Base-by-base conservation (phyloP, 2,329 filamentous ascomycete species). In the Paecilomyces niveus region DNA sequence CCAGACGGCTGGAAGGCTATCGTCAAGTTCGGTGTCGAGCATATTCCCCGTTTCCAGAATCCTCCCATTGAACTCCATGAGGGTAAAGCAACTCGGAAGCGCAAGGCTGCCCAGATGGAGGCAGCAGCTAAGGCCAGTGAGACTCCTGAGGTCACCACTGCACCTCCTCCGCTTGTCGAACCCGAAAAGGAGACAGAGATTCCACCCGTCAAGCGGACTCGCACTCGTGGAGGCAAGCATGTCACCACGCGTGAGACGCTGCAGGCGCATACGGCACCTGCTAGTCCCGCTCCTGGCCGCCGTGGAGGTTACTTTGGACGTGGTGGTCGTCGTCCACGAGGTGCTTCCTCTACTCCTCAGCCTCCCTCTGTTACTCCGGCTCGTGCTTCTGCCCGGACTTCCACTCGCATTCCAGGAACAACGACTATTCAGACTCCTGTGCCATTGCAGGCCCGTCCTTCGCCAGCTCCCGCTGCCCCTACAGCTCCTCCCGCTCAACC, bases 1-100 rank as follows among this genome's bases (percentile, higher is more conserved):
- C 67, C 73, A 21, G 76, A 79, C 64, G 73, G 73, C 24, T 78
- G 75, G 72, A 64, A 62, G 13, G 67, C 70, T 6, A 63, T 77
- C 58, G 62, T 65, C n/a, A 73, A 64, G 33, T 67, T 76, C 55
- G 74, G 72, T 11, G 64, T 71, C 11, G 71, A 74, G 21, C 69
- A 71, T 52, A 64, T 72, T 21, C 73, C 74, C n/a, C 70, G 68
- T 54, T 63, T 72, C 53, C 72, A 69, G 57, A 70, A 74, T 45
- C 65, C 64, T 2, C 72, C 71, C 3, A 61, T 63, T 21, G 65
- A 70, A 53, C 67, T 68, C 31, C 59, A 64, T 21, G 58, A 66
- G 22, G 64, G 60, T 3, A 72, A 73, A 61, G 59, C 67, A 33
- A 74, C 67, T 1, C 70, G 72, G 56, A 74, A 74, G 59, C 72